phyloP scores from a whole-genome alignment of 495 filamentous ascomycete genomes.

The Trichoderma erinaceum region DNA sequence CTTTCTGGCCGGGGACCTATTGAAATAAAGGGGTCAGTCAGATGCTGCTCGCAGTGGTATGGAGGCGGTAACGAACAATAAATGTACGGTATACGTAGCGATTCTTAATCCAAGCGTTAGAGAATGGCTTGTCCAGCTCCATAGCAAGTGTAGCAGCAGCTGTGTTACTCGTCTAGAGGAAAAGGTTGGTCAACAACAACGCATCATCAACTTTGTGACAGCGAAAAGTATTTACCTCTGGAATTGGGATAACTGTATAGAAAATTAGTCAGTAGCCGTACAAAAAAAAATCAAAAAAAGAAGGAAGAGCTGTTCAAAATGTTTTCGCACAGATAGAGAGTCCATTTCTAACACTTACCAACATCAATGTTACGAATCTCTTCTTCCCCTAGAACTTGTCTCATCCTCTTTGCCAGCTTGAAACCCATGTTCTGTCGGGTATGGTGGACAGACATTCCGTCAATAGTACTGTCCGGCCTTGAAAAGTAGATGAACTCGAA shows the following conservation, averaged over 20 bases:
- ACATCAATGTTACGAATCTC: conserved; percentile 81
- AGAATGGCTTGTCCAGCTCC: conserved; percentile 71
- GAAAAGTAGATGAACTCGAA: conserved; percentile 91
- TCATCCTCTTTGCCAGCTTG: conserved; percentile 74
- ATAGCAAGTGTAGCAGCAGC: conserved; percentile 76
- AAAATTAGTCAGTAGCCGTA: neutral
- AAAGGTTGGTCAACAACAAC: neutral
- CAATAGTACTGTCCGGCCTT: conserved; percentile 82
- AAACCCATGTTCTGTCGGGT: conserved; percentile 90
- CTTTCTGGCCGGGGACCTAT: conserved; percentile 56
- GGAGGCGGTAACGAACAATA: conserved; percentile 39
- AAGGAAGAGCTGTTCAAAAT: too few relatives aligned
- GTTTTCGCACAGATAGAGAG: too few relatives aligned
- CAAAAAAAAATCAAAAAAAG: too few relatives aligned
- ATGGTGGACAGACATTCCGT: conserved; percentile 86
- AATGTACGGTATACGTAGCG: conserved; percentile 95
- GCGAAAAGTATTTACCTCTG: conserved; percentile 20
- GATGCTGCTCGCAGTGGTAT: too few relatives aligned
- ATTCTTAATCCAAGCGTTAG: conserved; percentile 76
- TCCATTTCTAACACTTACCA: conserved; percentile 41
- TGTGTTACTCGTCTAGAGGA: conserved; percentile 50
- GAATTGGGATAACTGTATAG: conserved; percentile 31
- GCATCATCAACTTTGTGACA: neutral
- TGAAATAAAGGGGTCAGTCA: neutral
- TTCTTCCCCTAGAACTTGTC: conserved; percentile 64